Percentiles rank a stretch among this genome's conserved stretches.
phyloP scores from a whole-genome alignment of 2,329 filamentous ascomycete genomes.

The Pezicula neosporulosa region DNA sequence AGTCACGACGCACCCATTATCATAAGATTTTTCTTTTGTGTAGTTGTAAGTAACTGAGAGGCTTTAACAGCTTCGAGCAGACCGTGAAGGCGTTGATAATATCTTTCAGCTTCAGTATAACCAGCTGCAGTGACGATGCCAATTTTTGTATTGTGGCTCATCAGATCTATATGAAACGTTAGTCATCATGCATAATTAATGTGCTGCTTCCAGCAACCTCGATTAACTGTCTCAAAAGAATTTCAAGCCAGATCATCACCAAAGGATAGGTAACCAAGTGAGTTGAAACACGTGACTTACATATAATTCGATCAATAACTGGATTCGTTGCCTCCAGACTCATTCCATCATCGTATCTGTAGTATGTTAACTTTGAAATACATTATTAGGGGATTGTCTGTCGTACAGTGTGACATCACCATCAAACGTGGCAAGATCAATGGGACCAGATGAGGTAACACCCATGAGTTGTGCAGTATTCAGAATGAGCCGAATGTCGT shows the following conservation, averaged over 20 bases:
- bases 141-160: conserved; percentile 75
- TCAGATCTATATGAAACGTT: conserved; percentile 53
- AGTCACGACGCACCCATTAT: conserved; percentile 60
- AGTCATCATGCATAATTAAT: too few species aligned
- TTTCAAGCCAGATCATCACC: not conserved
- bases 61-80: conserved; percentile 74
- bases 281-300: conserved; percentile 26
- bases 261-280: conserved; percentile 6
- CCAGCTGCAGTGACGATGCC: conserved; percentile 97
- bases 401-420: conserved; percentile 86
- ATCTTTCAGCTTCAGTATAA: conserved; percentile 82
- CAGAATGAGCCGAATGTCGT: conserved; percentile 87
- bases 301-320: conserved; percentile 63
- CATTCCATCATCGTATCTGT: conserved; percentile 72
- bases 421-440: conserved; percentile 92
- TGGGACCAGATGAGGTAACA: conserved; percentile 67
- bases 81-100: conserved; percentile 83
- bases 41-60: conserved; percentile 53
- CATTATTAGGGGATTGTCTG: conserved; percentile 45
- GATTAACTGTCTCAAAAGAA: too few species aligned
- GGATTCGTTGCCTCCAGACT: conserved; percentile 73
- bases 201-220: too few species aligned
- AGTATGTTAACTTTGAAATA: conserved; percentile 52
- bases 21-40: conserved; percentile 75
- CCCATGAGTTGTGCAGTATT: conserved; percentile 96